A percentile compares a stretch with the other conserved stretches of the same genome.
Conservation (phyloP, 192 early-diverging fungal species). For the Coemansia sp. region DNA sequence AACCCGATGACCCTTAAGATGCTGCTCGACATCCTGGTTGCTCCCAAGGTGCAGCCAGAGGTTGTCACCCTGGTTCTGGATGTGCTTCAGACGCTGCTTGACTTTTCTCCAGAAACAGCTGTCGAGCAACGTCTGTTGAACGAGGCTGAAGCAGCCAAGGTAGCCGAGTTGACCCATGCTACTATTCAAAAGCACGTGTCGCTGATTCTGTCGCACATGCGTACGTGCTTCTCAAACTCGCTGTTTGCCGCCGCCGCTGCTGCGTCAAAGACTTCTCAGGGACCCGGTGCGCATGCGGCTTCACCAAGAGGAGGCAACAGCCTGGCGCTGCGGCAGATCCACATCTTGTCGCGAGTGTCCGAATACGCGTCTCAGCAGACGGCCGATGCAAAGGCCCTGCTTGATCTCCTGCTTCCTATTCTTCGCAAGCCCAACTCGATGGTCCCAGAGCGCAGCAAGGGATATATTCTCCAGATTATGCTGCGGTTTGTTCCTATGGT, state of each 20-base stretch:
- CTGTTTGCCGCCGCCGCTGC: constrained; percentile 1
- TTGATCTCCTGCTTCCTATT: constrained; percentile 83
- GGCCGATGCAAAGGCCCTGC: constrained; percentile 64
- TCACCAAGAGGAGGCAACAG: constrained; percentile 47
- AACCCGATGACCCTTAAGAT: constrained; percentile 67
- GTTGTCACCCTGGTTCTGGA: constrained; percentile 74
- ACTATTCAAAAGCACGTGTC: constrained; percentile 39
- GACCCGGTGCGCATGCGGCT: constrained; percentile 44
- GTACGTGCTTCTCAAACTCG: constrained; percentile 34
- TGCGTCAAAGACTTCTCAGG: background rate
- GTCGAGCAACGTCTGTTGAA: constrained; percentile 50
- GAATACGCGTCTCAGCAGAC: constrained; percentile 68
- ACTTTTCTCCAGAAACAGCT: constrained; percentile 39
- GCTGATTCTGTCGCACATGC: constrained; percentile 46
- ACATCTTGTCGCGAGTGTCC: constrained; percentile 77
- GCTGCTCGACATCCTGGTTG: constrained; percentile 73
- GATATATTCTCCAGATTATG: constrained; percentile 81
- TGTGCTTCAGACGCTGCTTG: constrained; percentile 73
- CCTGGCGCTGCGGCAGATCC: constrained; percentile 72
- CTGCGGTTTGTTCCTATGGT: constrained; percentile 78
- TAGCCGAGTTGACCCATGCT: constrained; percentile 5
- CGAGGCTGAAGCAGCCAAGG: constrained; percentile 25
- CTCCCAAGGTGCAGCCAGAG: constrained; percentile 74
- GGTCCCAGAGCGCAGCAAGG: constrained; percentile 81
- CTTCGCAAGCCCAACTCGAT: constrained; percentile 67